These are phyloP conservation scores for Fragosphaeria purpurea DNA, from an alignment of 2,329 filamentous ascomycete species.

Conservation along the genomic window DNA sequence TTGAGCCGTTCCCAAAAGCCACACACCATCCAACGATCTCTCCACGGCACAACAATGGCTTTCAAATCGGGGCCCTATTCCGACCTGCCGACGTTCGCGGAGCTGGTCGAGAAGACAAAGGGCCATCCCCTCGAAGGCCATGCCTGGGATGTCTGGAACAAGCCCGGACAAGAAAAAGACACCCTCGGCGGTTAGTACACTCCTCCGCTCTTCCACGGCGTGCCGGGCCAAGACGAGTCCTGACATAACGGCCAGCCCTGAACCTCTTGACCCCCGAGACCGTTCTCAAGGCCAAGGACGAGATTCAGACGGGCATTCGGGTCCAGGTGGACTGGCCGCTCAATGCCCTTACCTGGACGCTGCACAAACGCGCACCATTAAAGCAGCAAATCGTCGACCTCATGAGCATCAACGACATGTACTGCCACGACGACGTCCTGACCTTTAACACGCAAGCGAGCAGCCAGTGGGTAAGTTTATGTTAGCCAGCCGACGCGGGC, in stretches of 20 bases:
- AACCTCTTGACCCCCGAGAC: constrained; percentile 50
- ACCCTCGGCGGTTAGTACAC: background rate
- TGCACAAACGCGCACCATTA: constrained; percentile 18
- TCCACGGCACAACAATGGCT: too few relatives aligned
- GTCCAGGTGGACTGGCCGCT: constrained; percentile 19
- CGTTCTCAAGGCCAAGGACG: constrained; percentile 35
- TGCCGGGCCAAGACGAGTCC: too few relatives aligned
- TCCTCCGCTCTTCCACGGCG: too few relatives aligned
- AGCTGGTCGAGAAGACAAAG: background rate
- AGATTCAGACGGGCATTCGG: constrained; percentile 43
- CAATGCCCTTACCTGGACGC: constrained; percentile 46
- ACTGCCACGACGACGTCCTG: constrained; percentile 1
- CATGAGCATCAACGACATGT: background rate
- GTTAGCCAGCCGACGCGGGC: background rate
- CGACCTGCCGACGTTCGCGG: background rate
- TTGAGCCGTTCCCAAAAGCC: too few relatives aligned
- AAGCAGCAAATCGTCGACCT: constrained; percentile 19
- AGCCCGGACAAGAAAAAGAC: background rate
- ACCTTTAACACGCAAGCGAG: constrained; percentile 13
- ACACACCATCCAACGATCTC: too few relatives aligned
- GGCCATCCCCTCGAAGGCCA: background rate
- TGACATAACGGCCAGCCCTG: constrained; percentile 18
- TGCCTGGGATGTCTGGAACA: background rate
- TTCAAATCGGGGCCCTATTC: background rate
- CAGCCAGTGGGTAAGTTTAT: constrained; percentile 47